Evolutionary conservation across 768 basidiomycete species (phyloP), one percentile per base, ranked within the genome.

Genomic region (Mycena chlorophos): DNA sequence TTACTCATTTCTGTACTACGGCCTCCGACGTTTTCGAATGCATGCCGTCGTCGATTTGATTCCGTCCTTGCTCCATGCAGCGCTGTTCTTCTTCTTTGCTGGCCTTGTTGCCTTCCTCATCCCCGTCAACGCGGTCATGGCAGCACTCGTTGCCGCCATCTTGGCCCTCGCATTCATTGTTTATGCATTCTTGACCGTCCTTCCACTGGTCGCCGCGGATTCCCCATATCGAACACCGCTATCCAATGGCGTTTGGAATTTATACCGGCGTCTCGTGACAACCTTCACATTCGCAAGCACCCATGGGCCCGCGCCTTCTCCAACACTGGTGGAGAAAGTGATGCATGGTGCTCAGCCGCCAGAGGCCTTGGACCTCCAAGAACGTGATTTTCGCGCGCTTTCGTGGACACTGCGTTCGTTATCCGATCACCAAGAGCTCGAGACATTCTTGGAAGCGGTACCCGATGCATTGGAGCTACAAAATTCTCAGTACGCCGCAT

Each of bases 141-240:
- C 49, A 34, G 51, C 34, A 29, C 25, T 62, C 3, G 48, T 55
- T n/a, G 46, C 47, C 30, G 34, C 22, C 16, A 31, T 56, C 23
- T 49, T 62, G 2, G 10, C 30, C 31, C 14, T 55, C 6, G 51
- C 40, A 29, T 22, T 27, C 2, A 27, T 19, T 4, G 49, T 58
- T 3, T 62, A 62, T 40, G n/a, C 48, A n/a, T n/a, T 56, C 34
- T 29, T 58, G 17, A 55, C 61, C 5, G 14, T 62, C 31, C 42
- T 62, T 19, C 61, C 61, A 6, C 20, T 58, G 1, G 26, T 52
- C 4, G 28, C 20, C 31, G 34, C 53, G 8, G 51, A 62, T 29
- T 55, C 52, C 39, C 61, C 61, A 10, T 58, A 58, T 23, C 49
- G 42, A 19, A 62, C 56, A 27, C 61, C 61, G 13, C 37, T 62